Evolutionary conservation across 2,329 filamentous ascomycete species (phyloP), one percentile per base, ranked within the genome.

Genomic region (Esteya vermicola): DNA sequence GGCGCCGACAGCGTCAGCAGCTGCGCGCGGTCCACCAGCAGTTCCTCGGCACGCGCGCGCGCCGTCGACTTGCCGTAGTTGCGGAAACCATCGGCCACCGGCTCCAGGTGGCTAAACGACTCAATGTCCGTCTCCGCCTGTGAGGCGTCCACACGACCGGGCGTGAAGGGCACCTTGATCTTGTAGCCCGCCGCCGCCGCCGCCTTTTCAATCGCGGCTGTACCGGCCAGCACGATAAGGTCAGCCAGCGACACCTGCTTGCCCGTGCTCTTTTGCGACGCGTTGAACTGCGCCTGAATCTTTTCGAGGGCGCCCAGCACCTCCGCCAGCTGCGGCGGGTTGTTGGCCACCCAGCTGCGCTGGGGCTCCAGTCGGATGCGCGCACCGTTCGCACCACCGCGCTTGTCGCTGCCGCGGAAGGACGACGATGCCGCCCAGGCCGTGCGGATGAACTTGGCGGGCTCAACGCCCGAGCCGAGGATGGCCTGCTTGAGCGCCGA

Each of bases 221-320:
- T 57, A 52, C 82, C 82, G n/a, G 65, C 82, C 4, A 88, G 70
- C 8, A 88, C 80, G 50, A 88, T 85, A 31, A 86, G 62, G 52
- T 88, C 82, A 34, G 82, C 81, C n/a, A 86, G 54, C 0, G 82
- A 86, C 4, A 88, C 72, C 60, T 80, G 75, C 74, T 85, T 83
- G 53, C 68, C 68, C 4, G 54, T 18, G 28, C 70, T 42, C 33
- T 18, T 20, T 26, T 40, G 37, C 4, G 40, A 14, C 9, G 51
- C 50, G 62, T 82, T 81, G 64, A 83, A 85, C 39, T 71, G 65
- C 49, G 69, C 61, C 64, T 85, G 78, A 7, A 88, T 60, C 20
- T 57, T 57, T 59, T 84, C 76, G 6, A 86, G 63, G 0, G 70
- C 65, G 21, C 54, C 52, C 28, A 86, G 63, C 3, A 81, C 74